Percentiles rank a stretch among this genome's conserved stretches.
These are phyloP conservation scores for Mucuna pruriens DNA, from an alignment of 306 rosid genomes.

Conservation along the genomic window DNA sequence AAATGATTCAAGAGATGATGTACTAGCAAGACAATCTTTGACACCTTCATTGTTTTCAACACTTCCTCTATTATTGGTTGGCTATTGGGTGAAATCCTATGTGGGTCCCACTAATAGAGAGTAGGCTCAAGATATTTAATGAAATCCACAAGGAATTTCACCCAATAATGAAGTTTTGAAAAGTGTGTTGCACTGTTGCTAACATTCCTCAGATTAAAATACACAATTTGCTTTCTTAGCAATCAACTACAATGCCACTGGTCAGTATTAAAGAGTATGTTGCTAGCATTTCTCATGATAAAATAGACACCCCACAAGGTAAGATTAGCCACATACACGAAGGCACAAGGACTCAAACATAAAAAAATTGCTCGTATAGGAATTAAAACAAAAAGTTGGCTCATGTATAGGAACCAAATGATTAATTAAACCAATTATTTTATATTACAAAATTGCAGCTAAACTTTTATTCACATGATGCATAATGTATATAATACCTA, in stretches of 20 bases:
- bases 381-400: no score
- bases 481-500: conserved; percentile 58
- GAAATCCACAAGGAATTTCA: not conserved
- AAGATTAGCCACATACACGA: not conserved
- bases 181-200: not conserved
- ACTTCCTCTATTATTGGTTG: not conserved
- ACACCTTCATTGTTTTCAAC: not conserved
- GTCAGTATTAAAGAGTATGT: not conserved
- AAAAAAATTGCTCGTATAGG: no score
- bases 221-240: not conserved
- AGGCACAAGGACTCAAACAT: no score
- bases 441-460: not conserved
- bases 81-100: not conserved
- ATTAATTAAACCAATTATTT: no score
- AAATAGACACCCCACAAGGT: not conserved
- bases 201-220: not conserved
- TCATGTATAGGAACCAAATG: no score
- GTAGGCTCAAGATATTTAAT: not conserved
- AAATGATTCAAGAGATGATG: not conserved
- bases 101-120: not conserved
- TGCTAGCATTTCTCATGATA: not conserved
- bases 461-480: conserved; percentile 26
- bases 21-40: not conserved
- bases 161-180: not conserved
- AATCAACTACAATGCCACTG: not conserved